Base-by-base conservation (phyloP, 306 rosid genomes). In the Hippophae rhamnoides region DNA sequence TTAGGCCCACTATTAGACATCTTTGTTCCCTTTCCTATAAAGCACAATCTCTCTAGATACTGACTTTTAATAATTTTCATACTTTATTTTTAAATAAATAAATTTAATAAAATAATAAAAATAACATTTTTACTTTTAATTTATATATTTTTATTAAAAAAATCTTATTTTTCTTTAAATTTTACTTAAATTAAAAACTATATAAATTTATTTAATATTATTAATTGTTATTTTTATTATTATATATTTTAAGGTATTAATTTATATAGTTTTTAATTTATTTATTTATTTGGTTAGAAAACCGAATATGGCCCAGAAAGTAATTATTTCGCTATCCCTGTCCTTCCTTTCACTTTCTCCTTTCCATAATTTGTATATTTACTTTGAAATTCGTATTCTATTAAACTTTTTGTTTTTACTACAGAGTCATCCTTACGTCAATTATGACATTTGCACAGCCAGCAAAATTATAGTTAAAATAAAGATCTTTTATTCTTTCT, bases 341-440 rank as follows among this genome's bases (percentile, higher is more conserved):
- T 14, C 63, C 63, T 52, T 48, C 48, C 26, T 47, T 10, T 48
- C 53, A 25, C 18, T 13, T 13, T 6, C 52, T 41, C 8, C 26
- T 6, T 66, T 1, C 43, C 49, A 10, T 2, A 58, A 52, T 64
- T 41, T 11, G 42, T 56, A 9, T 0, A 18, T 49, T 12, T 6
- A 2, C 8, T 44, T 11, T 25, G 53, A 10, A 3, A 27, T 6
- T 7, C 3, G 43, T 72, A 11, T 47, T 52, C 11, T 56, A 3
- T 4, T 6, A 27, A 5, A 52, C 8, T 26, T 10, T 25, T 4
- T 10, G n/a, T 40, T 41, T 7, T 18, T 0, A 44, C 66, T 58
- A 31, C 31, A 6, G 26, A 66, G 77, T 78, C 87, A 78, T 54
- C 26, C 27, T 6, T n/a, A 55, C 77, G 63, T 80, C 86, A 67